A percentile compares a stretch with the other conserved stretches of the same genome.
Evolutionary conservation across 1,284 basidiomycete genomes (phyloP).

Genomic region (Moniliella sp.): DNA sequence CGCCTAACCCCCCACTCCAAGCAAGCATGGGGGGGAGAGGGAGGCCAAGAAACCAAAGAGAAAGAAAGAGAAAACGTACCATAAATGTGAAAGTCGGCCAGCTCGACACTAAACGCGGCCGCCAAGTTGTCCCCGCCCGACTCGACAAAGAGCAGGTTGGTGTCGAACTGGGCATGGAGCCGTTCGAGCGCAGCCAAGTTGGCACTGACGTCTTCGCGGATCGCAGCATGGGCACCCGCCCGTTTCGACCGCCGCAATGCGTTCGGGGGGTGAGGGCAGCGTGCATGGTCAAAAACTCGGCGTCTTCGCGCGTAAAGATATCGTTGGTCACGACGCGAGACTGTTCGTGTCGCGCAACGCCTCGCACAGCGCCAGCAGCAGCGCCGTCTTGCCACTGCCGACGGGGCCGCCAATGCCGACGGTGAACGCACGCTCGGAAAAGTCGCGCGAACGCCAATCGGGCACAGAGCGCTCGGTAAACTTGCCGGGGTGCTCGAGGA

Average conservation of each 20-base stretch:
- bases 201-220: conserved; percentile 76
- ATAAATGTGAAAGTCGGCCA: conserved; percentile 68
- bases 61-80: not conserved
- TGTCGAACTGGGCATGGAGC: conserved; percentile 57
- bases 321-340: conserved; percentile 47
- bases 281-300: conserved; percentile 85
- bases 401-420: conserved; percentile 87
- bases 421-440: conserved; percentile 80
- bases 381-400: conserved; percentile 86
- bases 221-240: conserved; percentile 35
- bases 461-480: conserved; percentile 79
- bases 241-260: conserved; percentile 89
- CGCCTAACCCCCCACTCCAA: too few species aligned
- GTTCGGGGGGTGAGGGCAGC: conserved; percentile 51
- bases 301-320: conserved; percentile 56
- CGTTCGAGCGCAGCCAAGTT: conserved; percentile 86
- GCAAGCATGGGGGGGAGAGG: too few species aligned
- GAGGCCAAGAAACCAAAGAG: too few species aligned
- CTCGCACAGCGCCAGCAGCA: conserved; percentile 76
- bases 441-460: conserved; percentile 62
- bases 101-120: conserved; percentile 80
- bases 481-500: conserved; percentile 45
- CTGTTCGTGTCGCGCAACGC: conserved; percentile 62
- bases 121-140: conserved; percentile 84
- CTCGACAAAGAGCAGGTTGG: conserved; percentile 54